These are phyloP conservation scores for Hymenoscyphus linearis DNA, from an alignment of 2,329 filamentous ascomycete species.

Conservation along the genomic window DNA sequence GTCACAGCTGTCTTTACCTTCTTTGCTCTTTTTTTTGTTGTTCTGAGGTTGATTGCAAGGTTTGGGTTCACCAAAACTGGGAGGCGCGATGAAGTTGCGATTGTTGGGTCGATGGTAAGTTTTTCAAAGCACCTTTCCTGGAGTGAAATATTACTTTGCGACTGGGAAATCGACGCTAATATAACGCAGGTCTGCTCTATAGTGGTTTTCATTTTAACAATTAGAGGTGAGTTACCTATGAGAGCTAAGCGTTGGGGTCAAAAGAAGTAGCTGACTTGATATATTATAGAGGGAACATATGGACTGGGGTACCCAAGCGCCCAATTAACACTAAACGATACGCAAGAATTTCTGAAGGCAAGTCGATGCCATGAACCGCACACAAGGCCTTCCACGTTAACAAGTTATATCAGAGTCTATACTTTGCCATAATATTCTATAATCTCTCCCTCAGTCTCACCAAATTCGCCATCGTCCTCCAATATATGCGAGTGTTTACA, in stretches of 20 bases:
- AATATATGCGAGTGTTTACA: constrained; percentile 37
- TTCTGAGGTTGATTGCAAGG: constrained; percentile 14
- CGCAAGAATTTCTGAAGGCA: constrained; percentile 24
- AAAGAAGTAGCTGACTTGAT: constrained; percentile 3
- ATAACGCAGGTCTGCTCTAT: constrained; percentile 7
- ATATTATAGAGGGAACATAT: constrained; percentile 21
- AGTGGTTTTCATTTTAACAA: constrained; percentile 4
- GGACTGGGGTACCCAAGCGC: constrained; percentile 26
- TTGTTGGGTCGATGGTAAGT: constrained; percentile 18
- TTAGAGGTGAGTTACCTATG: background rate
- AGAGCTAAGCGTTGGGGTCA: background rate
- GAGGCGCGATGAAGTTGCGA: constrained; percentile 17
- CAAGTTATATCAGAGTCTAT: constrained; percentile 28
- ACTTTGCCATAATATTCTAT: constrained; percentile 33
- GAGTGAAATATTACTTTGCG: background rate
- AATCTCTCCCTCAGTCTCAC: constrained; percentile 32
- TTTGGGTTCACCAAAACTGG: constrained; percentile 13
- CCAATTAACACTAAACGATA: constrained; percentile 16
- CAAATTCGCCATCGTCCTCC: constrained; percentile 37
- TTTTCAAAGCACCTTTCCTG: background rate
- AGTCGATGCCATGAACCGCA: background rate
- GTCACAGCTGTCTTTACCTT: constrained; percentile 8
- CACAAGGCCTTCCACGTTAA: background rate
- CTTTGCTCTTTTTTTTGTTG: constrained; percentile 10
- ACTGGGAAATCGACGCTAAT: background rate